These are phyloP conservation scores for Senna siamea DNA, from an alignment of 306 rosid species.

Conservation along the genomic window DNA sequence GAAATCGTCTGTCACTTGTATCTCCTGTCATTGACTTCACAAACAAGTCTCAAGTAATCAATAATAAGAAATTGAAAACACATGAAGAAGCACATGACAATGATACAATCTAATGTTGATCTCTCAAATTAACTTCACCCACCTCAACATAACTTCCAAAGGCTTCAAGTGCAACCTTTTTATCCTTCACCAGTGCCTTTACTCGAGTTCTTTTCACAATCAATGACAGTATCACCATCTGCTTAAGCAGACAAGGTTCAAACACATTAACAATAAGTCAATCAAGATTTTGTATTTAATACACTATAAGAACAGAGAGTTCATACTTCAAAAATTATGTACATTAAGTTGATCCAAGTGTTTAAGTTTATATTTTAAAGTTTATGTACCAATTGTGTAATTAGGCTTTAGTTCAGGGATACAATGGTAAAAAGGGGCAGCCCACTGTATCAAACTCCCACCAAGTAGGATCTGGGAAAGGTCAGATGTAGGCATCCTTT, in stretches of 20 bases:
- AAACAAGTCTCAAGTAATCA: slow-evolving; percentile 39
- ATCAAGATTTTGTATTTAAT: slow-evolving; percentile 20
- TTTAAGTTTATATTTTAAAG: background rate
- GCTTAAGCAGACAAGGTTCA: slow-evolving; percentile 51
- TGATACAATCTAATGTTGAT: slow-evolving; percentile 5
- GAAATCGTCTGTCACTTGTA: slow-evolving; percentile 60
- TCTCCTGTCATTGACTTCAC: slow-evolving; percentile 79
- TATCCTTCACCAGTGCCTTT: slow-evolving; percentile 87
- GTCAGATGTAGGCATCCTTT: no score
- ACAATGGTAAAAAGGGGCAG: no score
- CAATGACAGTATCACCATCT: slow-evolving; percentile 92
- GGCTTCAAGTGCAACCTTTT: slow-evolving; percentile 86
- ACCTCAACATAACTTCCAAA: slow-evolving; percentile 97
- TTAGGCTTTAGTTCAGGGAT: no score
- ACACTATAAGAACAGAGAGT: background rate
- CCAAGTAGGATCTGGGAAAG: no score
- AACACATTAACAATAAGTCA: slow-evolving; percentile 36
- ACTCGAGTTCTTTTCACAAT: slow-evolving; percentile 78
- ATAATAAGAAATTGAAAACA: slow-evolving; percentile 18
- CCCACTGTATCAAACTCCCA: no score
- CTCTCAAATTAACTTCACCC: slow-evolving; percentile 36
- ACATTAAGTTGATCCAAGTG: background rate
- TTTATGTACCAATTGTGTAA: no score
- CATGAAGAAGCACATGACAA: slow-evolving; percentile 17
- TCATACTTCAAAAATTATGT: background rate